A percentile compares a stretch with the other conserved stretches of the same genome.
These are phyloP conservation scores for Sicyos edulis DNA, from an alignment of 306 rosid genomes.

Conservation along the genomic window DNA sequence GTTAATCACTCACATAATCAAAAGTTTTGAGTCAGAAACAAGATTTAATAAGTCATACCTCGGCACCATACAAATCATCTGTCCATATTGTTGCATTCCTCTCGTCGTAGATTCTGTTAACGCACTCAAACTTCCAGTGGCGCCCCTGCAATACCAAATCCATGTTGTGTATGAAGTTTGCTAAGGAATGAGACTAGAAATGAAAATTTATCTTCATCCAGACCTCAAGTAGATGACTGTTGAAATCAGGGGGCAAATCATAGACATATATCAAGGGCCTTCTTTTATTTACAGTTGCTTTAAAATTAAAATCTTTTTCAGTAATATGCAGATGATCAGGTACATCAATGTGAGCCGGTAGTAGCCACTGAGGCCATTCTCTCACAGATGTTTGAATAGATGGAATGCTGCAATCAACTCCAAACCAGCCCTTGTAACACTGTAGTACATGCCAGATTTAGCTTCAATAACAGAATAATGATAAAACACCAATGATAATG, in stretches of 20 bases:
- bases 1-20: no score
- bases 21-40: neutral
- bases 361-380: conserved; percentile 95
- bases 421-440: conserved; percentile 93
- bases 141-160: conserved; percentile 62
- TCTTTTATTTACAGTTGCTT: conserved; percentile 58
- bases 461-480: neutral
- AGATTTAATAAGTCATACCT: conserved; percentile 45
- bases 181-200: conserved; percentile 21
- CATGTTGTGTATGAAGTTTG: conserved; percentile 23
- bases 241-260: conserved; percentile 79
- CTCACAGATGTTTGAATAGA: conserved; percentile 54
- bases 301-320: conserved; percentile 42
- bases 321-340: conserved; percentile 34
- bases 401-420: conserved; percentile 91
- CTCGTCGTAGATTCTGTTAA: conserved; percentile 67
- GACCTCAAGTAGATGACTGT: conserved; percentile 90
- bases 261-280: conserved; percentile 91
- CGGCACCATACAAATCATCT: conserved; percentile 74
- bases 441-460: conserved; percentile 34
- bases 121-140: conserved; percentile 79
- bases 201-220: conserved; percentile 27
- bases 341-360: conserved; percentile 70
- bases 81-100: conserved; percentile 74
- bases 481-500: neutral